A percentile compares a stretch with the other conserved stretches of the same genome.
Evolutionary conservation across 139 green algal genomes (phyloP).

Genomic region (Haematococcus lacustris): DNA sequence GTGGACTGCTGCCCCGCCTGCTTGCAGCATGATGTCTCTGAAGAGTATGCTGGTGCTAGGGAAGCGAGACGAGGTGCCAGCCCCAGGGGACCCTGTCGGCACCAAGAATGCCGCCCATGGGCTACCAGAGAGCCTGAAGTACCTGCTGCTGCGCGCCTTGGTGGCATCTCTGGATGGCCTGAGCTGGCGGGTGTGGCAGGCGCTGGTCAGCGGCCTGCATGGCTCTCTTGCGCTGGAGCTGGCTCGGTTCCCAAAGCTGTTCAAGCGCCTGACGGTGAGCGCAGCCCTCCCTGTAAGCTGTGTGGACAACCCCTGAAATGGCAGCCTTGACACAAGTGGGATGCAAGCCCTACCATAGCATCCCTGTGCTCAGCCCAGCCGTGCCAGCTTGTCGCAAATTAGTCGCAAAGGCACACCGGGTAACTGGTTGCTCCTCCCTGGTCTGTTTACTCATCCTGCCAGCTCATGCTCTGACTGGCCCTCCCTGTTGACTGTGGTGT

Average conservation of each 20-base stretch:
- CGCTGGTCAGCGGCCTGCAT: constrained; percentile 5
- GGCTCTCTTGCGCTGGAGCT: constrained; percentile 8
- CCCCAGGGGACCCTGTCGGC: neutral
- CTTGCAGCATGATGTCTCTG: constrained; percentile 2
- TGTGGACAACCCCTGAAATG: too few relatives aligned
- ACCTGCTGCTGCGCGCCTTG: constrained; percentile 8
- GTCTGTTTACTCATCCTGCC: too few relatives aligned
- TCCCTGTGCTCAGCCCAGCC: too few relatives aligned
- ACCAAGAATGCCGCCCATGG: neutral
- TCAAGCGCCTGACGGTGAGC: constrained; percentile 11
- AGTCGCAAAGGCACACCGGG: too few relatives aligned
- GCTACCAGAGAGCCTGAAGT: constrained; percentile 9
- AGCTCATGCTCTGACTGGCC: too few relatives aligned
- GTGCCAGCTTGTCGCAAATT: too few relatives aligned
- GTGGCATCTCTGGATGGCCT: constrained; percentile 4
- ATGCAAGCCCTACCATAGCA: too few relatives aligned
- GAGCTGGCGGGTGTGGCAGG: constrained; percentile 9
- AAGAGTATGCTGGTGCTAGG: constrained; percentile 13
- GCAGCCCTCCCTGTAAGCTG: too few relatives aligned
- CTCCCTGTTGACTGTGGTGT: too few relatives aligned
- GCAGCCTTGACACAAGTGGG: too few relatives aligned
- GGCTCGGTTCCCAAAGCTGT: constrained; percentile 12
- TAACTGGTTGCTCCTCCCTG: too few relatives aligned
- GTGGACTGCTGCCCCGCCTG: too few relatives aligned
- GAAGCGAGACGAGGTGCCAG: neutral